A percentile compares a stretch with the other conserved stretches of the same genome.
Evolutionary conservation across 2,329 filamentous ascomycete genomes (phyloP).

Genomic region (Alternaria sp.): DNA sequence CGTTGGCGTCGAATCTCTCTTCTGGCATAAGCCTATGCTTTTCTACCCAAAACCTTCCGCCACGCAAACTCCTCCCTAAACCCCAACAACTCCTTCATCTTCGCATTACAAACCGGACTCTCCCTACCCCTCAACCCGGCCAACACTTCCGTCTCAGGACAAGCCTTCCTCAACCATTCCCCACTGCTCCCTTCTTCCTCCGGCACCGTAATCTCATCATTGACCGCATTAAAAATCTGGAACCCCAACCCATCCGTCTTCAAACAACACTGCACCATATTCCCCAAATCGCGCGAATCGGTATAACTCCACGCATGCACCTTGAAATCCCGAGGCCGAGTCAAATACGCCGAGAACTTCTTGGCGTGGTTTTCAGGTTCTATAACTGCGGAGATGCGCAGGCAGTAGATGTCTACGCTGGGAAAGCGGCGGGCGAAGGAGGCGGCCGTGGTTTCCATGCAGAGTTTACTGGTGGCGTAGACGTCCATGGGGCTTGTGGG

Average conservation of each 20-base stretch:
- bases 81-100: conserved; percentile 63
- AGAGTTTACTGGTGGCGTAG: conserved; percentile 66
- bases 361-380: conserved; percentile 62
- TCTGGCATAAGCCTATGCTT: background rate
- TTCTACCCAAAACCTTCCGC: conserved; percentile 32
- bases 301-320: conserved; percentile 67
- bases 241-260: conserved; percentile 63
- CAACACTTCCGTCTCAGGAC: conserved; percentile 58
- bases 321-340: conserved; percentile 57
- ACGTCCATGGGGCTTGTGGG: conserved; percentile 65
- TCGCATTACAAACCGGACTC: conserved; percentile 65
- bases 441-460: conserved; percentile 62
- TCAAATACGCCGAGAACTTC: conserved; percentile 58
- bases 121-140: conserved; percentile 62
- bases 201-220: conserved; percentile 61
- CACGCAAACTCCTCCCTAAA: conserved; percentile 65
- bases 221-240: conserved; percentile 69
- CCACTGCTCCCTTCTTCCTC: conserved; percentile 48
- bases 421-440: conserved; percentile 62
- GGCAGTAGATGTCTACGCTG: conserved; percentile 63
- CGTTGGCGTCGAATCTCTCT: background rate
- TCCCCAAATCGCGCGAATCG: conserved; percentile 65
- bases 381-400: conserved; percentile 66
- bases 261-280: conserved; percentile 63
- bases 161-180: conserved; percentile 57